Evolutionary conservation across 2,329 filamentous ascomycete genomes (phyloP).

Genomic region (Alternaria novae-zelandiae): DNA sequence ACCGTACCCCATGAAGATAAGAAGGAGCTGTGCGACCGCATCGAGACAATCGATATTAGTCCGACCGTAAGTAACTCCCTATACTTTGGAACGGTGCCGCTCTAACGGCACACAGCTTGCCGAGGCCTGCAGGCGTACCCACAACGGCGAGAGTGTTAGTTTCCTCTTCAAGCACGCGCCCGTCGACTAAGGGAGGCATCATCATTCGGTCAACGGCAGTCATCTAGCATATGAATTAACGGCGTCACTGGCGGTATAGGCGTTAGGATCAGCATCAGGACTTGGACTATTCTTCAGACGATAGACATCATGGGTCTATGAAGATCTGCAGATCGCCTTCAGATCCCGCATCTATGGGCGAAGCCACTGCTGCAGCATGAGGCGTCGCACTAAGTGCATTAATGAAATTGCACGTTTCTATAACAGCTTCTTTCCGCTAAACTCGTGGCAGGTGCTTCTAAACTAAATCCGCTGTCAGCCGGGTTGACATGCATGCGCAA

Average conservation of each 20-base stretch:
- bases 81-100: background rate
- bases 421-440: conserved; percentile 16
- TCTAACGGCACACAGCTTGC: conserved; percentile 57
- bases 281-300: background rate
- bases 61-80: conserved; percentile 64
- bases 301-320: conserved; percentile 5
- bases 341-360: conserved; percentile 14
- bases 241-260: conserved; percentile 22
- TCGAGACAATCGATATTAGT: conserved; percentile 91
- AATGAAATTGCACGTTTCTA: conserved; percentile 17
- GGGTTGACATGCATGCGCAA: conserved; percentile 19
- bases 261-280: conserved; percentile 13
- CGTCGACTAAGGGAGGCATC: conserved; percentile 42
- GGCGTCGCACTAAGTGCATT: conserved; percentile 22
- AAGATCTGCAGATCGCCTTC: conserved; percentile 13
- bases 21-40: conserved; percentile 75
- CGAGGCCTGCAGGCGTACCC: conserved; percentile 74
- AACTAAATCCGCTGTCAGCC: conserved; percentile 28
- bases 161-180: conserved; percentile 74
- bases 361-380: conserved; percentile 21
- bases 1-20: conserved; percentile 84
- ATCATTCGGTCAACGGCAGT: conserved; percentile 11
- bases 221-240: conserved; percentile 13
- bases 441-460: conserved; percentile 13
- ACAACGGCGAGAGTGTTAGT: conserved; percentile 73